phyloP scores from a whole-genome alignment of 495 filamentous ascomycete genomes.

The Tuber magnatum region DNA sequence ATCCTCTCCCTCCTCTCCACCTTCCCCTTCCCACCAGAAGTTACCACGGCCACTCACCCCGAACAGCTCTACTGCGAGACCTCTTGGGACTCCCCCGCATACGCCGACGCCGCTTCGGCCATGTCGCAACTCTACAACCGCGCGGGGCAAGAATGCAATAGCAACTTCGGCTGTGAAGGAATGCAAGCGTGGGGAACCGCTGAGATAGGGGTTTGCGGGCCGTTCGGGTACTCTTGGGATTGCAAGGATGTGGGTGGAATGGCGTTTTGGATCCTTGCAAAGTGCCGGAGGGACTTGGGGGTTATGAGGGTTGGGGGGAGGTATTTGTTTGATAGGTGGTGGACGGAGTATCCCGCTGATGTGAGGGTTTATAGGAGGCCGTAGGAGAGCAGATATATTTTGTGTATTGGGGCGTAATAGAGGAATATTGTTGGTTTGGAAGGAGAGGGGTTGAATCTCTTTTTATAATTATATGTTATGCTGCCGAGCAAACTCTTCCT shows the following conservation, averaged over 20 bases:
- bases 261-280: neutral
- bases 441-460: neutral
- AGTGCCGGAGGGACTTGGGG: neutral
- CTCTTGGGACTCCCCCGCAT: neutral
- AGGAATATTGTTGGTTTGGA: neutral
- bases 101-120: neutral
- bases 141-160: neutral
- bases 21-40: neutral
- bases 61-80: neutral
- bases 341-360: neutral
- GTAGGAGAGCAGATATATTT: neutral
- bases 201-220: neutral
- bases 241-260: neutral
- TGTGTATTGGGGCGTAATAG: neutral
- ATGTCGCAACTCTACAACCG: neutral
- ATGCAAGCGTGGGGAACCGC: neutral
- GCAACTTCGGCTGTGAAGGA: neutral
- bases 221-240: neutral
- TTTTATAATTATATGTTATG: neutral
- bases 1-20: neutral
- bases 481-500: neutral
- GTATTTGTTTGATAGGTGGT: constrained; percentile 2
- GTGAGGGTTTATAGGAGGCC: neutral
- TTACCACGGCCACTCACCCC: too few species aligned
- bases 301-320: neutral